These are phyloP conservation scores for Gremmenia infestans DNA, from an alignment of 2,329 filamentous ascomycete species.

Conservation along the genomic window DNA sequence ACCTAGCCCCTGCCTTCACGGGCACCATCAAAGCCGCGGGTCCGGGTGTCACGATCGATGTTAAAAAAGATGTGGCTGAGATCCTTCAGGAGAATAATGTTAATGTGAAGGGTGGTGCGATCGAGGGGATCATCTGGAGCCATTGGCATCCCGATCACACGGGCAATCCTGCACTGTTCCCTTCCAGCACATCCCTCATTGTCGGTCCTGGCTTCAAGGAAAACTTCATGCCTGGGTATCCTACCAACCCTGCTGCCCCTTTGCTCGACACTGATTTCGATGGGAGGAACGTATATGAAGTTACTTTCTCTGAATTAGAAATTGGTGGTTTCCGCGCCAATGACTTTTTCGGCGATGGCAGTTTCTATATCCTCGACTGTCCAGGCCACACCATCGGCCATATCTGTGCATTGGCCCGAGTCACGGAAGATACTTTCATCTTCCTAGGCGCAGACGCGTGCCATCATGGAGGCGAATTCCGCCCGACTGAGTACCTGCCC, in stretches of 20 bases:
- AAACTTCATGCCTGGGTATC: conserved; percentile 42
- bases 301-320: conserved; percentile 23
- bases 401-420: conserved; percentile 44
- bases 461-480: conserved; percentile 27
- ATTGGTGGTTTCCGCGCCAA: conserved; percentile 40
- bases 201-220: conserved; percentile 48
- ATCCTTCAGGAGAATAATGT: conserved; percentile 34
- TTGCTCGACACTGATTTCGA: conserved; percentile 34
- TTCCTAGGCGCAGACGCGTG: conserved; percentile 45
- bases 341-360: conserved; percentile 51
- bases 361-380: conserved; percentile 40
- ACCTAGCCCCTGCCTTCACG: conserved; percentile 23
- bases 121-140: conserved; percentile 36
- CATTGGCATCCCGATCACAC: conserved; percentile 49
- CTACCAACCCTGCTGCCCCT: conserved; percentile 33
- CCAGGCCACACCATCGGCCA: conserved; percentile 45
- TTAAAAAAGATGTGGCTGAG: conserved; percentile 27
- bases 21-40: conserved; percentile 19
- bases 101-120: conserved; percentile 16
- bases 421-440: conserved; percentile 37
- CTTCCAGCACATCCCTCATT: conserved; percentile 39
- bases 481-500: conserved; percentile 63
- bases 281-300: not conserved
- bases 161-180: conserved; percentile 44
- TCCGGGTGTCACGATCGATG: conserved; percentile 19